Percentiles rank a stretch among this genome's conserved stretches.
These are phyloP conservation scores for Nakazawaea peltata DNA, from an alignment of 805 yeast genomes.

Conservation along the genomic window DNA sequence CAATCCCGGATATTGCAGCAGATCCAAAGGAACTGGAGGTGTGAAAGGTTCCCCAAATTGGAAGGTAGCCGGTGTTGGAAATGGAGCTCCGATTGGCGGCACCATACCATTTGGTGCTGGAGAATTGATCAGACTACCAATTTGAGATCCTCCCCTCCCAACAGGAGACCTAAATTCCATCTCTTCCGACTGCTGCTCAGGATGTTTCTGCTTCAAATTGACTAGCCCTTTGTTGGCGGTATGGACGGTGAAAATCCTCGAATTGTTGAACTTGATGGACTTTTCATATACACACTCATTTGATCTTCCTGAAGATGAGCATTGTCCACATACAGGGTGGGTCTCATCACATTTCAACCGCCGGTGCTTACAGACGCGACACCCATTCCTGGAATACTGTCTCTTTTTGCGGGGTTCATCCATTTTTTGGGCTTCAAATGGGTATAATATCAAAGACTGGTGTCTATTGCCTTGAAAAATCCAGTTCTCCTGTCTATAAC, in stretches of 20 bases:
- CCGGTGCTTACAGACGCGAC: conserved; percentile 35
- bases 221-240: conserved; percentile 6
- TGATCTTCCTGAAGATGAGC: conserved; percentile 25
- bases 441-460: background rate
- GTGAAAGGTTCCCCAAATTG: background rate
- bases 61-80: background rate
- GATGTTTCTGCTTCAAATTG: conserved; percentile 3
- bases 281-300: conserved; percentile 27
- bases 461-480: background rate
- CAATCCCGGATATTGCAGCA: conserved; percentile 13
- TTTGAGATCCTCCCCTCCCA: no score
- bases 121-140: no score
- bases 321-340: conserved; percentile 33
- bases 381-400: conserved; percentile 36
- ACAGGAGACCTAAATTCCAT: no score
- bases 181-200: background rate
- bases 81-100: background rate
- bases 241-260: conserved; percentile 21
- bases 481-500: no score
- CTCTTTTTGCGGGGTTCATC: conserved; percentile 24
- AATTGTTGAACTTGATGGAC: conserved; percentile 22
- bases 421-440: background rate
- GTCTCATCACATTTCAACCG: conserved; percentile 33
- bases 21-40: background rate
- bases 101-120: no score